Evolutionary conservation across 805 yeast genomes (phyloP), one percentile per base, ranked within the genome.

Genomic region (Candida tammaniensis): DNA sequence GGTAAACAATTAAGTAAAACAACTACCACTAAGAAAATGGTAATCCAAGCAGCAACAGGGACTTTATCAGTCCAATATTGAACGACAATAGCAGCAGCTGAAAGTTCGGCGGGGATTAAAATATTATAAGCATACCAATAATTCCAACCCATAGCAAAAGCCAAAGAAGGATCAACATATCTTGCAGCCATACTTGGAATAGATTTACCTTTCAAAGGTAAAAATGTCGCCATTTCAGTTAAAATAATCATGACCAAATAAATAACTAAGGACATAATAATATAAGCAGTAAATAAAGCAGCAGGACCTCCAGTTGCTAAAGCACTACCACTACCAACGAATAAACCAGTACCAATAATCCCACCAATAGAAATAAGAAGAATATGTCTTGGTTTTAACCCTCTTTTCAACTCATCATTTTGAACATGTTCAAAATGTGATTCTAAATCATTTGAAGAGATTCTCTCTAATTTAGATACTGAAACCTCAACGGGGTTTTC

Each of bases 341-440:
- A 61, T 29, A 80, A 61, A 48, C 86, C 86, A 5, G 93, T 81
- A 51, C 95, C 96, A 40, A 86, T 81, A 33, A 91, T 82, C 35
- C 94, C 89, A 41, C 93, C 93, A 39, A 86, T 70, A 27, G 94
- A 87, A 51, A 86, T 83, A 78, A 85, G 76, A 39, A 78, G 72
- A 41, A 81, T 74, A 46, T 82, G 89, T 51, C 69, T 59, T 27
- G 63, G 48, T 44, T 62, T 62, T 43, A 66, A 57, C 5, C 65
- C 57, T 43, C 69, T 51, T 7, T 42, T 35, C 27, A 42, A 39
- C n/a, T 35, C 35, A 17, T 31, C 22, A 18, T 30, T 29, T 4
- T 19, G 9, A 19, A 11, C 27, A 10, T 22, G 32, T n/a, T n/a
- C n/a, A 7, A 18, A 21, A 14, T 30, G 26, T 3, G 8, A 11